phyloP scores from a whole-genome alignment of 2,329 filamentous ascomycete species.

The Alternaria viburni region DNA sequence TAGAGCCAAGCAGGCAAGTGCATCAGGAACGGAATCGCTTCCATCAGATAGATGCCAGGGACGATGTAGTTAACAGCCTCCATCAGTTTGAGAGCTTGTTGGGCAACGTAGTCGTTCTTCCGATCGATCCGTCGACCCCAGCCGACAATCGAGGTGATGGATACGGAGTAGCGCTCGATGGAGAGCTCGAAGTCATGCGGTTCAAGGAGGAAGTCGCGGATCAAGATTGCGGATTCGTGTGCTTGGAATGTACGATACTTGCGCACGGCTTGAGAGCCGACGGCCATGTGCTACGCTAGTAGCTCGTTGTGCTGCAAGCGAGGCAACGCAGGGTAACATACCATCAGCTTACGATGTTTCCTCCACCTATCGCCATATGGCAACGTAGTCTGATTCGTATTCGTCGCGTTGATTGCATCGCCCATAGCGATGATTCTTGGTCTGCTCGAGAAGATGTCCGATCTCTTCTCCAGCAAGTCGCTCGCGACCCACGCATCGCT shows the following conservation, averaged over 20 bases:
- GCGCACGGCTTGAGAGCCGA: background rate
- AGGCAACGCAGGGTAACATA: fast-evolving
- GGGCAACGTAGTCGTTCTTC: background rate
- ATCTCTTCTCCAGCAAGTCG: background rate
- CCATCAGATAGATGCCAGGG: background rate
- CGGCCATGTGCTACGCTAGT: background rate
- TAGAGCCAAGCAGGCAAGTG: background rate
- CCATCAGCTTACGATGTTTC: background rate
- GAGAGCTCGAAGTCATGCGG: background rate
- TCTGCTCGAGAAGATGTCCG: background rate
- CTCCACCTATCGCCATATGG: background rate
- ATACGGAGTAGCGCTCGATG: background rate
- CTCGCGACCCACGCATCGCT: background rate
- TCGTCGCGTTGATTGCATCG: background rate
- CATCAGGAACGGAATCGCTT: background rate
- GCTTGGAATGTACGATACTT: background rate
- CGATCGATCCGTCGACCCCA: background rate
- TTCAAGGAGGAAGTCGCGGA: background rate
- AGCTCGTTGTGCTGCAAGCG: fast-evolving
- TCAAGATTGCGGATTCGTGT: background rate
- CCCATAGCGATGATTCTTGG: background rate
- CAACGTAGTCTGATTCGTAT: background rate
- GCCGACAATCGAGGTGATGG: background rate
- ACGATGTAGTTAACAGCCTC: background rate
- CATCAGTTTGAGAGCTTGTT: background rate